phyloP scores from a whole-genome alignment of 805 yeast species.

The Cyberlindnera nakhonratchasimensis region DNA sequence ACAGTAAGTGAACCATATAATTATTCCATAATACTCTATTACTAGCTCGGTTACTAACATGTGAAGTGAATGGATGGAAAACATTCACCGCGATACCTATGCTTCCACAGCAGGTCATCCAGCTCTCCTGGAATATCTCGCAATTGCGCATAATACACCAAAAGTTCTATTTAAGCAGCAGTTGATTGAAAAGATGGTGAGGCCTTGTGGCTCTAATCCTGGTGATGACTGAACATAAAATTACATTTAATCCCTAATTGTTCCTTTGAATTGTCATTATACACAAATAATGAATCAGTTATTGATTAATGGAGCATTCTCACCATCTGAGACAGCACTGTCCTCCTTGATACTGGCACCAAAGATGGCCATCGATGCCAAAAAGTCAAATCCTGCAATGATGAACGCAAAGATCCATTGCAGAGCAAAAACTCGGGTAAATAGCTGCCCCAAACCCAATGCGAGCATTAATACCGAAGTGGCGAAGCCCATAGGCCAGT shows the following conservation, averaged over 20 bases:
- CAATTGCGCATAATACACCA: slow-evolving; percentile 51
- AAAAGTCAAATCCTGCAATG: slow-evolving; percentile 55
- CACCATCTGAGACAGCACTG: slow-evolving; percentile 21
- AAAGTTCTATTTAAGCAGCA: slow-evolving; percentile 30
- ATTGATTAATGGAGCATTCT: slow-evolving; percentile 39
- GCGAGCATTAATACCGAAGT: slow-evolving; percentile 59
- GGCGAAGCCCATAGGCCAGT: slow-evolving; percentile 66
- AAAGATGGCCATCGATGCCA: slow-evolving; percentile 46
- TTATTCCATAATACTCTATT: background rate
- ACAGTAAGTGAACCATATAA: too few relatives aligned
- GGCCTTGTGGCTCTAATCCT: slow-evolving; percentile 28
- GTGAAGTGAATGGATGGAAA: slow-evolving; percentile 57
- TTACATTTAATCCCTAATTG: too few relatives aligned
- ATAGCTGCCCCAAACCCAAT: slow-evolving; percentile 66
- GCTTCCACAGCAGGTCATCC: slow-evolving; percentile 61
- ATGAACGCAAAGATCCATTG: slow-evolving; percentile 84
- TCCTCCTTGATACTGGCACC: slow-evolving; percentile 31
- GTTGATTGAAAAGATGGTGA: slow-evolving; percentile 39
- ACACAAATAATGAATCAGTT: slow-evolving; percentile 4
- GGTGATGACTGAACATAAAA: background rate
- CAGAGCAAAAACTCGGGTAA: slow-evolving; percentile 65
- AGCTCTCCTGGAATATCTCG: slow-evolving; percentile 47
- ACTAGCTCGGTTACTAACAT: slow-evolving; percentile 15
- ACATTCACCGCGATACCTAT: slow-evolving; percentile 64
- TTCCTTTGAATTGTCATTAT: background rate